phyloP scores from a whole-genome alignment of 208 protist species.

The Crithidia acanthocephali region DNA sequence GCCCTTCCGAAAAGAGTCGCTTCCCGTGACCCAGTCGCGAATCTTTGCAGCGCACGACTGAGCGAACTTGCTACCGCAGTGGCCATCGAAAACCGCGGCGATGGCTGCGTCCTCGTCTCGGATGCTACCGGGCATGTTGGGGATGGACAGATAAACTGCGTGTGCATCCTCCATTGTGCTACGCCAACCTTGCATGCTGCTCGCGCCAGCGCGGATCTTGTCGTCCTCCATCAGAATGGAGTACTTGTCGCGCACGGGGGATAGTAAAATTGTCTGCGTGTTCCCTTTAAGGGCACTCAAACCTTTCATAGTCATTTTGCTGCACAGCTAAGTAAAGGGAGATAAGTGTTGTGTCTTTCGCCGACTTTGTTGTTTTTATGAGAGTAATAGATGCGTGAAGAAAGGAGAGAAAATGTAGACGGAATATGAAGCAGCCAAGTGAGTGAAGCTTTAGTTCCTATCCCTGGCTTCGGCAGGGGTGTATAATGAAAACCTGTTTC shows the following conservation, averaged over 20 bases:
- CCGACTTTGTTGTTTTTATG: no score
- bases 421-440: constrained; percentile 15
- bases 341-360: no score
- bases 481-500: constrained; percentile 4
- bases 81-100: constrained; percentile 89
- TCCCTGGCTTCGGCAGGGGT: constrained; percentile 16
- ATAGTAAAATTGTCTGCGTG: constrained; percentile 77
- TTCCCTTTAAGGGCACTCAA: constrained; percentile 60
- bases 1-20: constrained; percentile 52
- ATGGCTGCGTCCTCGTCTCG: constrained; percentile 79
- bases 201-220: constrained; percentile 87
- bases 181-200: constrained; percentile 93
- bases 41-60: constrained; percentile 80
- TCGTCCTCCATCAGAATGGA: constrained; percentile 93
- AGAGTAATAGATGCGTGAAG: background rate
- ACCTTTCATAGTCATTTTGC: constrained; percentile 45
- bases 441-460: constrained; percentile 7
- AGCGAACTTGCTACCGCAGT: constrained; percentile 84
- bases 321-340: no score
- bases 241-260: constrained; percentile 89
- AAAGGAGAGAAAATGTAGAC: constrained; percentile 1
- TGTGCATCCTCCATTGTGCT: constrained; percentile 93
- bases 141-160: constrained; percentile 81
- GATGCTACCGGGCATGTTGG: constrained; percentile 67
- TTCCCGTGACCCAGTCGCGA: constrained; percentile 75